A percentile compares a stretch with the other conserved stretches of the same genome.
These are phyloP conservation scores for Caulochytrium protostelioides DNA, from an alignment of 371 early-diverging fungal species.

Conservation along the genomic window DNA sequence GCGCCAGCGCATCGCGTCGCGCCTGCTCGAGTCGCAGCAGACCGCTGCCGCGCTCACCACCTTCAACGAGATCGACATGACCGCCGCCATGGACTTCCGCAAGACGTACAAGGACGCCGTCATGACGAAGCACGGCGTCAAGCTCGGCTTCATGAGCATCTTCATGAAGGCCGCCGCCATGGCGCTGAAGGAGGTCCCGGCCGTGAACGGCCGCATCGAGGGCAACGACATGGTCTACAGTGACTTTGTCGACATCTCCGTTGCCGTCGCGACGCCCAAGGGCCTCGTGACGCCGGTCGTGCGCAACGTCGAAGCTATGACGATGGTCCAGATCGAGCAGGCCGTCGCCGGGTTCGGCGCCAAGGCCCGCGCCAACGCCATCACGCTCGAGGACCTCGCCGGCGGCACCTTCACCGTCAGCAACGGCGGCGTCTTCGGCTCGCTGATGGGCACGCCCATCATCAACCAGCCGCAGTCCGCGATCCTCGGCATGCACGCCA, in stretches of 20 bases:
- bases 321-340: slow-evolving; percentile 73
- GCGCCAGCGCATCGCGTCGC: slow-evolving; percentile 78
- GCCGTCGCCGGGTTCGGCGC: slow-evolving; percentile 63
- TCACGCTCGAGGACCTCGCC: slow-evolving; percentile 86
- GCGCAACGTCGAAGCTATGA: slow-evolving; percentile 68
- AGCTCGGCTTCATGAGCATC: slow-evolving; percentile 94
- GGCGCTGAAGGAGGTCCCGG: slow-evolving; percentile 70
- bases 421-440: slow-evolving; percentile 95
- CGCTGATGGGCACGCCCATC: slow-evolving; percentile 87
- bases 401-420: slow-evolving; percentile 97
- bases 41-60: slow-evolving; percentile 90
- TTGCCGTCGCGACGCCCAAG: slow-evolving; percentile 95
- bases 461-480: slow-evolving; percentile 93
- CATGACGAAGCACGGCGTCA: slow-evolving; percentile 79
- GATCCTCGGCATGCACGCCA: slow-evolving; percentile 94
- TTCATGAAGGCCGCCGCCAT: slow-evolving; percentile 74
- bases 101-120: slow-evolving; percentile 78
- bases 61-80: slow-evolving; percentile 97
- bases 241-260: slow-evolving; percentile 83
- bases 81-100: slow-evolving; percentile 67
- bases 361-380: slow-evolving; percentile 82
- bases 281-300: slow-evolving; percentile 92
- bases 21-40: slow-evolving; percentile 90
- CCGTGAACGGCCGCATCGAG: slow-evolving; percentile 81
- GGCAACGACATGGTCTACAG: slow-evolving; percentile 66